phyloP scores from a whole-genome alignment of 345 rosid species.

The Combretum micranthum region DNA sequence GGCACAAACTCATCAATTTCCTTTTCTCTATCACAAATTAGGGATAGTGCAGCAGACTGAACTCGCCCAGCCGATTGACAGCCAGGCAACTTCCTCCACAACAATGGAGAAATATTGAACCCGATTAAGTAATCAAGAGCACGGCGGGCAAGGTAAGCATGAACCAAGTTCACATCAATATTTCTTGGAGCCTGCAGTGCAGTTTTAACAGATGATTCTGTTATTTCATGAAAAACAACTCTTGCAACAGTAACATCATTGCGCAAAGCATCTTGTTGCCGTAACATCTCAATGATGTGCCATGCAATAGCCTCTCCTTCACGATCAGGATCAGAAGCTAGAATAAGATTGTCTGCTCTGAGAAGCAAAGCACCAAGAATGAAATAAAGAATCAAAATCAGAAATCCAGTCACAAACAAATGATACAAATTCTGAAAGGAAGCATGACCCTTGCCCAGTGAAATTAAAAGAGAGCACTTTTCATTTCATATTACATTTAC shows the following conservation, averaged over 20 bases:
- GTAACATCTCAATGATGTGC: constrained; percentile 98
- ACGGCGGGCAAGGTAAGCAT: constrained; percentile 91
- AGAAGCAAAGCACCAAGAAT: constrained; percentile 28
- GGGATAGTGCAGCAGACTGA: constrained; percentile 94
- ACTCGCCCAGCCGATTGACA: constrained; percentile 98
- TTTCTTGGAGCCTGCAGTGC: constrained; percentile 81
- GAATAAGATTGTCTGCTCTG: constrained; percentile 95
- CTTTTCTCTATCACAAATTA: constrained; percentile 83
- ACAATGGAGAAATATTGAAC: constrained; percentile 84
- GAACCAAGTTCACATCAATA: constrained; percentile 76
- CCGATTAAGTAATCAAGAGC: constrained; percentile 98
- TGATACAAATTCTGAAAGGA: background rate
- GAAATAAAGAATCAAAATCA: constrained; percentile 18
- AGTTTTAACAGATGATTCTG: constrained; percentile 77
- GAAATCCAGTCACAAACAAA: constrained; percentile 13
- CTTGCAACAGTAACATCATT: constrained; percentile 69
- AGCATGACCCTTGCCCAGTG: background rate
- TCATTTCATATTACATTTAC: background rate
- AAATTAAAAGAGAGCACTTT: background rate
- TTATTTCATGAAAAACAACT: constrained; percentile 93
- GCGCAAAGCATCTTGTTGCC: constrained; percentile 81
- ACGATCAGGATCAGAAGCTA: constrained; percentile 99
- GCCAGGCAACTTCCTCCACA: constrained; percentile 97
- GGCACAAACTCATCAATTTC: constrained; percentile 85
- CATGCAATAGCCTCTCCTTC: constrained; percentile 99